Evolutionary conservation across 2,329 filamentous ascomycete species (phyloP), one percentile per base, ranked within the genome.

Genomic region (Bipolaris victoriae): DNA sequence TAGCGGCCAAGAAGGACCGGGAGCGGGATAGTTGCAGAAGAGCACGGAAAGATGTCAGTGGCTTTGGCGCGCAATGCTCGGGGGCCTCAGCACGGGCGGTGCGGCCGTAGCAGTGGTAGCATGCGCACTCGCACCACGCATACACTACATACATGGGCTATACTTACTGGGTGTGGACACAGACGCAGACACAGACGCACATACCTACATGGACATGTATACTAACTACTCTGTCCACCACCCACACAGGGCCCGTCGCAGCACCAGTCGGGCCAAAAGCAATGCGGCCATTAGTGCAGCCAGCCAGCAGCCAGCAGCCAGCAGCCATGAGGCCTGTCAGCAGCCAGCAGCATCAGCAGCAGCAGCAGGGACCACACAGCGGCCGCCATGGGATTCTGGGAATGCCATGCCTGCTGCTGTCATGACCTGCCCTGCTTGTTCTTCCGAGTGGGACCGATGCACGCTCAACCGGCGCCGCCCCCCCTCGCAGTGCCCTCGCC

Each of bases 1-100:
- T 57, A 59, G 60, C 33, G 51, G 58, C 60, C 57, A 62, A 57
- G 57, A 60, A 57, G 49, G 45, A 39, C 54, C 57, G 54, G 16
- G 50, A 39, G 55, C 50, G 55, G 55, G 55, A 57, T 57, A 54
- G 55, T 33, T 52, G 54, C 54, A 57, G 49, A 48, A 52, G 49
- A 43, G 46, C 35, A 57, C 43, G 49, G 54, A 52, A 57, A 46
- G 35, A 57, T 57, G 54, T 57, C 49, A 57, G 54, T 57, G 54
- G 54, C 54, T 57, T 57, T 41, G 51, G 16, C 43, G 36, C 36
- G 52, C 52, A 39, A 52, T 41, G 22, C 20, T 47, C 6, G 49
- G 43, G 37, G 55, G 39, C 39, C 44, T 11, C 43, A 51, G 48
- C 48, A 52, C 48, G 18, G 37, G 45, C 52, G 40, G 39, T 29